Base-by-base conservation (phyloP, 805 yeast species). In the Ogataea paradorogensis region DNA sequence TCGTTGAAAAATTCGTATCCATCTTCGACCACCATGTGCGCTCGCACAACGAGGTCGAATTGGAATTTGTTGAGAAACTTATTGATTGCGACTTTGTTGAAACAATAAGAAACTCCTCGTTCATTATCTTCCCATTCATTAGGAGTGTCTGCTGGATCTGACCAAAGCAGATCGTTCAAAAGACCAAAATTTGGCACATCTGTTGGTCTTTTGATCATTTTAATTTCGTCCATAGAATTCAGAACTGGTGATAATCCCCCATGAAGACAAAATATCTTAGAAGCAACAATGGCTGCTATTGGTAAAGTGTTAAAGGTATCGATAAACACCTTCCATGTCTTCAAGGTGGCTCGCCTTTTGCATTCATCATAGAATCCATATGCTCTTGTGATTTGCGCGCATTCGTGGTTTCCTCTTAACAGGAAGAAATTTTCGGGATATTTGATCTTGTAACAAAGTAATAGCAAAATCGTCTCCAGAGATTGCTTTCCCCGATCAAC, bases 351-450 rank as follows among this genome's bases (percentile, higher is more conserved):
- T 46, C 99, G 74, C 55, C 99, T 78, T 62, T 93, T 93, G 70
- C 99, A 93, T 66, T 93, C 99, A 65, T 93, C 99, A 61, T 89
- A 93, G 58, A 93, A 93, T 2, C 99, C 99, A 63, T 93, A 93
- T 23, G 93, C 96, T 49, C 96, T 78, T 1, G 98, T 91, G 41
- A 93, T 95, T 57, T 87, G 88, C 15, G 99, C 97, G 64, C 96
- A 87, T 67, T 93, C 99, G 66, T 93, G 99, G 64, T 93, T 93
- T 15, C 99, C 99, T 52, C 99, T 71, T 30, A 93, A 70, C 43
- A 93, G 65, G 62, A 91, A 93, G 63, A 93, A 90, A 65, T 91
- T 91, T 57, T 93, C 97, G 0, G 99, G 98, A 56, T 89, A 91
- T 62, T 91, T 91, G 63, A 93, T 90, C 62, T 93, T 93, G 69